Evolutionary conservation across 2,329 filamentous ascomycete genomes (phyloP).

Genomic region (Fusarium secorum): DNA sequence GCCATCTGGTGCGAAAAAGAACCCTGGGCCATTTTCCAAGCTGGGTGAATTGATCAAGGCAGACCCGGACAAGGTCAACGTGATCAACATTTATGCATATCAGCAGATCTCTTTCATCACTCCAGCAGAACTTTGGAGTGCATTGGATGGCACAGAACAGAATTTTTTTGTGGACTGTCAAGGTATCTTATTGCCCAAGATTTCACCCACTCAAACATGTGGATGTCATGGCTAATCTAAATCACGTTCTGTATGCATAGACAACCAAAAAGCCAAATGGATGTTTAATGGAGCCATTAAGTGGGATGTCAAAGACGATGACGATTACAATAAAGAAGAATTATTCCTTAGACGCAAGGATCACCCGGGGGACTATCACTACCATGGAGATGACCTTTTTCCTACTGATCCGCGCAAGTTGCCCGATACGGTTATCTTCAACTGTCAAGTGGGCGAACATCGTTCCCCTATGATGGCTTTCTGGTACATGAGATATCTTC

Average conservation of each 20-base stretch:
- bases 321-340: neutral
- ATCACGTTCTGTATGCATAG: neutral
- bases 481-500: neutral
- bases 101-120: neutral
- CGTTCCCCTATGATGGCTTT: neutral
- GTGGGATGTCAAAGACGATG: neutral
- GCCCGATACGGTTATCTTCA: neutral
- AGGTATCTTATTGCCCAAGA: neutral
- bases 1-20: too few species aligned
- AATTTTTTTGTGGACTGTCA: neutral
- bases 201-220: neutral
- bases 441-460: neutral
- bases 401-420: neutral
- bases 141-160: neutral
- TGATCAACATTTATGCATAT: neutral
- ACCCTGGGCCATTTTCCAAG: neutral
- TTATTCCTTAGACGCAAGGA: neutral
- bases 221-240: neutral
- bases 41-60: neutral
- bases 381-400: neutral
- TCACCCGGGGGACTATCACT: neutral
- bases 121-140: neutral
- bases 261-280: neutral
- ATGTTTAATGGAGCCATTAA: neutral
- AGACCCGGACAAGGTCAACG: neutral